phyloP scores from a whole-genome alignment of 345 rosid species.

The Lumnitzera racemosa region DNA sequence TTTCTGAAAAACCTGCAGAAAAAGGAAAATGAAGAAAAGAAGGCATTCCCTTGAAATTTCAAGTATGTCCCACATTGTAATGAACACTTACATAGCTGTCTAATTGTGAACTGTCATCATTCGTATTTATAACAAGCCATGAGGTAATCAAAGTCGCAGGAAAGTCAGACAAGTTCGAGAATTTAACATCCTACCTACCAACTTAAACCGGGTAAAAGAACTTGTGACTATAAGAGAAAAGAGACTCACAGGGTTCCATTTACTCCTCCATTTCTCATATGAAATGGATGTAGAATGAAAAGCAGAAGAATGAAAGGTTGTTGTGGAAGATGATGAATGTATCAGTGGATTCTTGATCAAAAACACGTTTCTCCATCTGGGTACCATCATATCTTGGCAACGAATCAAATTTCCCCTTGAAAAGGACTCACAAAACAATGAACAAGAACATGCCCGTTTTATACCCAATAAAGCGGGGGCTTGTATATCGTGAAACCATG shows the following conservation, averaged over 20 bases:
- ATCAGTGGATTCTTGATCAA: constrained; percentile 21
- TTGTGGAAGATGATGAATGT: constrained; percentile 7
- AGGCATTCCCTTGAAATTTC: neutral
- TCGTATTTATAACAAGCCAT: no score
- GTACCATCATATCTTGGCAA: constrained; percentile 6
- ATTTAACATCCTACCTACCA: neutral
- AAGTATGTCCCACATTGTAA: neutral
- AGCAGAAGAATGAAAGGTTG: constrained; percentile 13
- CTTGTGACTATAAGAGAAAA: neutral
- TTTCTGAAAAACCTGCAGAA: constrained; percentile 3
- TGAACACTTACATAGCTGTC: neutral
- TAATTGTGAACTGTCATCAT: no score
- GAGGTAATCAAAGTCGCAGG: neutral
- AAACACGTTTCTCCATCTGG: constrained; percentile 46
- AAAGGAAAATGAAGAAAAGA: neutral
- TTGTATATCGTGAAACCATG: no score
- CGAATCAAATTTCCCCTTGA: no score
- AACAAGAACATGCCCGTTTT: no score
- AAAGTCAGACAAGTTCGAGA: neutral
- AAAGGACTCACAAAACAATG: no score
- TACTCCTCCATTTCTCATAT: constrained; percentile 39
- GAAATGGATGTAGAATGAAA: constrained; percentile 47
- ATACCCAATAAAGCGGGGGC: no score
- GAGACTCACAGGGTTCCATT: constrained; percentile 34
- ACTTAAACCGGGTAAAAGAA: neutral